Base-by-base conservation (phyloP, 805 yeast genomes). In the Yamadazyma takamatsuzukensis region DNA sequence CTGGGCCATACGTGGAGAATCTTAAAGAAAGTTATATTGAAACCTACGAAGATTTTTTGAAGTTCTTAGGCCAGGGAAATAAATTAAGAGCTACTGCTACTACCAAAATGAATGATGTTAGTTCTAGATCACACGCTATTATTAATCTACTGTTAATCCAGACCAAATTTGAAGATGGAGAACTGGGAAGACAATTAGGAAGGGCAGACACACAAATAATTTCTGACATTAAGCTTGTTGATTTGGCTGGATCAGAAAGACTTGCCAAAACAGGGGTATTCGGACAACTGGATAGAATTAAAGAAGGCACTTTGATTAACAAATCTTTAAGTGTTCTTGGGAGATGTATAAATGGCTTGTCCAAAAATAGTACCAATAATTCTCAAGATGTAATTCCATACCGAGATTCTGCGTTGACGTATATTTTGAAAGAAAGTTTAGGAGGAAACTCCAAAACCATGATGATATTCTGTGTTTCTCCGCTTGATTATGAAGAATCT, bases 401-500 rank as follows among this genome's bases (percentile, higher is more conserved):
- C 47, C 64, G 95, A 41, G 95, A 85, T 44, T 83, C 94, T 0
- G 65, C 71, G 0, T 59, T 85, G 33, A 85, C 95, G 0, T 81
- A 89, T 76, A 59, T 85, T 2, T 61, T 85, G 41, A 80, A 79
- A 48, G 90, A 83, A 44, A 78, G 76, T 38, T 59, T 86, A 22
- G 87, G 93, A 1, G 96, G 96, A 1, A 83, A 83, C 49, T 80
- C 93, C n/a, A 83, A 82, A 48, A 88, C 95, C 0, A 80, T 81
- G 1, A 77, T 87, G 83, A 72, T 87, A n/a, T 93, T 93, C 14
- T 86, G 94, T 52, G 68, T 87, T 0, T 78, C 94, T 0, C 94
- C 95, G 0, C 67, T 76, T 12, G 90, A 83, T 47, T 80, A 76
- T 53, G 89, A 83, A 14, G 95, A 85, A 47, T 78, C 87, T 0